Percentiles rank a stretch among this genome's conserved stretches.
phyloP scores from a whole-genome alignment of 768 basidiomycete genomes.

The Boletus pseudopeckii region DNA sequence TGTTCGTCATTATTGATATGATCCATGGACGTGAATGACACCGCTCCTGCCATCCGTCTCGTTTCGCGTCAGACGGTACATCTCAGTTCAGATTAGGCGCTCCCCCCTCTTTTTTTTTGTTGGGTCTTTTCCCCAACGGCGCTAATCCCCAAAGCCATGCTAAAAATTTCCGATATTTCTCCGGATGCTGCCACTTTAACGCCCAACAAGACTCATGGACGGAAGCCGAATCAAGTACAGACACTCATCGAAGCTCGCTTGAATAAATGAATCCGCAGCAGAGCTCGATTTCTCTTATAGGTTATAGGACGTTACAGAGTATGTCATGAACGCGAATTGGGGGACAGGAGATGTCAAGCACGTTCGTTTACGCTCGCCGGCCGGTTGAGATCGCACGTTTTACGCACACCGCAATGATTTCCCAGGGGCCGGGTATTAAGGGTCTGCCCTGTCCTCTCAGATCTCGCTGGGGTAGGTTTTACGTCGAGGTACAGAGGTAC shows the following conservation, averaged over 20 bases:
- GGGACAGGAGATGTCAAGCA: background rate
- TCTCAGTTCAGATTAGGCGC: background rate
- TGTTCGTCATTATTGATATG: background rate
- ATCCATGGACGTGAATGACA: no score
- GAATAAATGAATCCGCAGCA: background rate
- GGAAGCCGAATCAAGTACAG: background rate
- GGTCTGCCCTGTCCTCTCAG: background rate
- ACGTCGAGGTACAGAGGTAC: conserved; percentile 2
- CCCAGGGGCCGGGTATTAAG: background rate
- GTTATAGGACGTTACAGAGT: background rate
- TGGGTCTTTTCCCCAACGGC: background rate
- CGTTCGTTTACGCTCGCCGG: background rate
- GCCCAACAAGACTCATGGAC: background rate
- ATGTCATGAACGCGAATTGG: background rate
- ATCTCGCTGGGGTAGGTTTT: background rate
- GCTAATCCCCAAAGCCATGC: no score
- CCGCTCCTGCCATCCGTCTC: background rate
- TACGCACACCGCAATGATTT: background rate
- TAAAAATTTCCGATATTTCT: background rate
- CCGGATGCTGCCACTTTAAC: conserved; percentile 1
- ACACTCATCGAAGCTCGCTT: background rate
- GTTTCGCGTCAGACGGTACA: background rate
- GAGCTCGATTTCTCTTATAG: background rate
- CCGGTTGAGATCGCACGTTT: background rate
- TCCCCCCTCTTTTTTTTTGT: no score